These are phyloP conservation scores for Copromyces sp. DNA, from an alignment of 495 filamentous ascomycete genomes.

Conservation along the genomic window DNA sequence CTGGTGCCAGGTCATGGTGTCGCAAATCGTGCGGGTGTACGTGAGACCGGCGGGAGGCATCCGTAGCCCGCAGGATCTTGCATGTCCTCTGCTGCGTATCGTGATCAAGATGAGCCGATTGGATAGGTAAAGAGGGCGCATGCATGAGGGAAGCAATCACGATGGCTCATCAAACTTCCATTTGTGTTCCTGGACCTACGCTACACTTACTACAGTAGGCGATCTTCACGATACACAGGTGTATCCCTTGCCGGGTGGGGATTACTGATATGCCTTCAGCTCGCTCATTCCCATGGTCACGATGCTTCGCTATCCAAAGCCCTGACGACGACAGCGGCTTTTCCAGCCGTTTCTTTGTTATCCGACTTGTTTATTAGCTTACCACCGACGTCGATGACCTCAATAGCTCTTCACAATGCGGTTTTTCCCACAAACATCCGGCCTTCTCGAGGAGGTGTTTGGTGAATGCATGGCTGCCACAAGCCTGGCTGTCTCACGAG, in stretches of 20 bases:
- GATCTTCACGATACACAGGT: not conserved
- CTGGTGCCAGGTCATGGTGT: not conserved
- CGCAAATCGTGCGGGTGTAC: not conserved
- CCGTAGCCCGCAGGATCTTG: not conserved
- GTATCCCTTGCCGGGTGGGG: not conserved
- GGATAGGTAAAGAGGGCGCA: not conserved
- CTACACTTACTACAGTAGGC: not conserved
- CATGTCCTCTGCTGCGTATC: not conserved
- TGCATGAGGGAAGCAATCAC: not conserved
- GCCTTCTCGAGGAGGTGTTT: not conserved
- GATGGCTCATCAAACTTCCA: not conserved
- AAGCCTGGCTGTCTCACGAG: not conserved
- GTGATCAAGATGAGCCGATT: not conserved
- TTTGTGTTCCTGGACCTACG: not conserved
- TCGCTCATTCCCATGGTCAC: not conserved
- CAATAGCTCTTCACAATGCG: not conserved
- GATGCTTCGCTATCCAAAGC: not conserved
- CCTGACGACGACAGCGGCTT: not conserved
- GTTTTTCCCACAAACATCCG: not conserved
- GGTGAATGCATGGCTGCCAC: not conserved
- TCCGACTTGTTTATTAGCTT: not conserved
- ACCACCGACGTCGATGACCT: not conserved
- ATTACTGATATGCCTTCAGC: not conserved
- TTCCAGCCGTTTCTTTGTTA: not conserved
- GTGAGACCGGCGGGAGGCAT: not conserved